Evolutionary conservation across 2,329 filamentous ascomycete genomes (phyloP), one percentile per base, ranked within the genome.

Genomic region (Neurospora sp.): DNA sequence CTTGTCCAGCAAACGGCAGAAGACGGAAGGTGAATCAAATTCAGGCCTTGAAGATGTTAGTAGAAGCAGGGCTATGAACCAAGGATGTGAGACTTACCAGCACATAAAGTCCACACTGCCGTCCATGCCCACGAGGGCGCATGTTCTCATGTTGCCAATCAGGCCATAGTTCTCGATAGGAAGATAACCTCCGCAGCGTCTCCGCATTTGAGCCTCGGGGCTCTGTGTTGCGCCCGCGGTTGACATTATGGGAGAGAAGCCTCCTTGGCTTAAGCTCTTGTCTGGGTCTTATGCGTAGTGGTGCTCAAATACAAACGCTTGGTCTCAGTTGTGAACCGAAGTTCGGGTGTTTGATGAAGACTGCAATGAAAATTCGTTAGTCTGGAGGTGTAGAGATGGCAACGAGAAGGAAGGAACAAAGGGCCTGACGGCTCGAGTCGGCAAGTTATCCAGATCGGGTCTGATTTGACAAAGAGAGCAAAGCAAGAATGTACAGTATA

Each of bases 131-230:
- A 92, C 85, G n/a, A 92, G 81, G 15, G 91, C 90, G 81, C 89
- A 92, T 0, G 91, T 93, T 75, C 89, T 86, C 90, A 93, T 92
- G 76, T 93, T 92, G 33, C 91, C 91, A 75, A 93, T 92, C 79
- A 93, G 85, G 69, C 91, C 91, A 83, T 93, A 93, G 79, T 93
- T 87, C 77, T 93, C 91, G 73, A 92, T 91, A 66, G 86, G 85
- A 37, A 87, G 81, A 74, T 87, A 88, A 39, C 85, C 86, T 12
- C 79, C 80, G 33, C 73, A 69, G 2, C 74, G 73, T 57, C 67
- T 78, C 76, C 77, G 81, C 77, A 79, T 70, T 66, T 76, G 71
- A 71, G 73, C 71, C 43, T 73, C 68, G 28, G 70, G 36, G 67
- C 79, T 15, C 73, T 77, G 52, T 11, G 77, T 77, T 23, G 79